These are phyloP conservation scores for Elsinoe fawcettii DNA, from an alignment of 2,329 filamentous ascomycete genomes.

Conservation along the genomic window DNA sequence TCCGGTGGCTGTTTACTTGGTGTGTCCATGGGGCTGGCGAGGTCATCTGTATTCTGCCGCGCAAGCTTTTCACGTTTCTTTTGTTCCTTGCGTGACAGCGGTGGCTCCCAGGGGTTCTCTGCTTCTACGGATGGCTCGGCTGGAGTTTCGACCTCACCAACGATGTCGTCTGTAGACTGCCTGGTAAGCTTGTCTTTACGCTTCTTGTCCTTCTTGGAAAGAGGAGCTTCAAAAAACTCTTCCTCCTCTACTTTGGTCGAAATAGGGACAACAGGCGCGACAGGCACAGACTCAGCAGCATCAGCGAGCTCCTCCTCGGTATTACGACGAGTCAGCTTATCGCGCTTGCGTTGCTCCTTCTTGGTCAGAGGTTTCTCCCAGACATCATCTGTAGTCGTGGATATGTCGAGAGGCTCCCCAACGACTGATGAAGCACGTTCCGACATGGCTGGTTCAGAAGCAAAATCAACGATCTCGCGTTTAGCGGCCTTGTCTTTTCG, in stretches of 20 bases:
- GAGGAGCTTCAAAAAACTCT: slow-evolving; percentile 4
- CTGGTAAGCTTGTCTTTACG: not conserved
- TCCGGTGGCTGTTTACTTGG: slow-evolving; percentile 1
- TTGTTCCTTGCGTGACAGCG: slow-evolving; percentile 29
- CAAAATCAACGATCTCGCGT: slow-evolving; percentile 8
- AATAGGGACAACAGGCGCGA: not conserved
- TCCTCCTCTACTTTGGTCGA: slow-evolving; percentile 1
- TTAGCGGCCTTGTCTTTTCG: slow-evolving; percentile 6
- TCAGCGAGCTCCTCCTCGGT: not conserved
- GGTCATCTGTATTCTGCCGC: slow-evolving; percentile 22
- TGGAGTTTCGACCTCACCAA: not conserved
- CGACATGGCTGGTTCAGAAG: slow-evolving; percentile 8
- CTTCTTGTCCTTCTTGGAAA: slow-evolving; percentile 17
- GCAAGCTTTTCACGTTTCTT: slow-evolving; percentile 35
- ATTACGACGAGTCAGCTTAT: slow-evolving; percentile 19
- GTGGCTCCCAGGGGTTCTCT: slow-evolving; percentile 28
- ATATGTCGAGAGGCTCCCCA: slow-evolving; percentile 22
- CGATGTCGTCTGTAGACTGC: slow-evolving; percentile 7
- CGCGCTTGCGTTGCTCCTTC: slow-evolving; percentile 35
- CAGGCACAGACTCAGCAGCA: not conserved
- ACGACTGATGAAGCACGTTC: slow-evolving; percentile 1
- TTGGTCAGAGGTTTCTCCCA: slow-evolving; percentile 29
- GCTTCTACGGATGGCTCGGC: not conserved
- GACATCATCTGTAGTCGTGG: slow-evolving; percentile 20
- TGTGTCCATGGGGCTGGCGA: not conserved